phyloP scores from a whole-genome alignment of 768 basidiomycete genomes.

The Pholiota molesta region DNA sequence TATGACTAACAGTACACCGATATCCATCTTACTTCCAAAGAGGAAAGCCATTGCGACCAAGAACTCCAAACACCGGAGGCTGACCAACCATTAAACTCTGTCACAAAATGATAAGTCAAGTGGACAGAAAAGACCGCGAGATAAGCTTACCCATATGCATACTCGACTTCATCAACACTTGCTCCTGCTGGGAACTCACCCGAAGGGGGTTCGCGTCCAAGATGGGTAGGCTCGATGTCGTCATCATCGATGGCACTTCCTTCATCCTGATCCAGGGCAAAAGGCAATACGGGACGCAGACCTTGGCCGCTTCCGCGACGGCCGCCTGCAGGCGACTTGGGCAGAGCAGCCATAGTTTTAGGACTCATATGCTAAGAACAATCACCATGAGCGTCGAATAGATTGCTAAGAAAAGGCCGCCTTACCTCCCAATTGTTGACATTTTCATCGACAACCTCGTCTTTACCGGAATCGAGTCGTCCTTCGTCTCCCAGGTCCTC shows the following conservation, averaged over 20 bases:
- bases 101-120: not conserved
- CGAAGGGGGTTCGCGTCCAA: constrained; percentile 62
- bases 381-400: constrained; percentile 4
- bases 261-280: constrained; percentile 81
- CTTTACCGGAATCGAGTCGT: constrained; percentile 62
- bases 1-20: not conserved
- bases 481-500: constrained; percentile 85
- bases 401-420: constrained; percentile 7
- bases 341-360: constrained; percentile 90
- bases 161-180: constrained; percentile 90
- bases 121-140: not conserved
- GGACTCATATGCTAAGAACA: constrained; percentile 87
- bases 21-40: not conserved
- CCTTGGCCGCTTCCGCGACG: constrained; percentile 85
- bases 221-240: constrained; percentile 69
- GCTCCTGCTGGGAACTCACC: constrained; percentile 78
- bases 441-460: constrained; percentile 75
- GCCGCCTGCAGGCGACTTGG: constrained; percentile 85
- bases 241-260: constrained; percentile 75
- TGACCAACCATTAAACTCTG: constrained; percentile 7
- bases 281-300: constrained; percentile 77
- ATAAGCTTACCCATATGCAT: constrained; percentile 75
- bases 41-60: not conserved
- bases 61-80: not conserved
- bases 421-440: constrained; percentile 96